Conservation (phyloP, 2,329 filamentous ascomycete species). For the Penicillium palitans region DNA sequence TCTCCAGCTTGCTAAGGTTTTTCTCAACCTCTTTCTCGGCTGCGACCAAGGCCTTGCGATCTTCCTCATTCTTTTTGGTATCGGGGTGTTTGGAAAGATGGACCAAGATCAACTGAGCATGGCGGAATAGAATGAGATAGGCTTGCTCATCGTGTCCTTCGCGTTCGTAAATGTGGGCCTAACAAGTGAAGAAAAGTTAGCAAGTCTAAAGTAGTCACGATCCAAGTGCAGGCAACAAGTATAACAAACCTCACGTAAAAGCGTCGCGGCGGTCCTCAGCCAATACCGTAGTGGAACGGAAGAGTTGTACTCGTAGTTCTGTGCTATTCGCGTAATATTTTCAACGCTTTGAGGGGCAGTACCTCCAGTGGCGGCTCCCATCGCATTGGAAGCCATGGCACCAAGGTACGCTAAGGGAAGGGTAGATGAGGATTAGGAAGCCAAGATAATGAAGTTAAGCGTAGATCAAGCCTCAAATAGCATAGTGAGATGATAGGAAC, state of each 20-base stretch:
- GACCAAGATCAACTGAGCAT: slow-evolving; percentile 79
- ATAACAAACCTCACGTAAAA: slow-evolving; percentile 72
- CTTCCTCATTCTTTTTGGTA: slow-evolving; percentile 60
- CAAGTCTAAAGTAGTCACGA: not conserved
- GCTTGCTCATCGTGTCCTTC: slow-evolving; percentile 86
- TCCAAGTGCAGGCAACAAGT: not conserved
- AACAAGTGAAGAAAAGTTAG: not conserved
- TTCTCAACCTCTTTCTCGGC: slow-evolving; percentile 63
- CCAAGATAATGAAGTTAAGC: not conserved
- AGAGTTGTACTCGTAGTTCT: slow-evolving; percentile 77
- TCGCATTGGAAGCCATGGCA: slow-evolving; percentile 28
- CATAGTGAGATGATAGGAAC: slow-evolving; percentile 17
- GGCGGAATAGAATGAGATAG: slow-evolving; percentile 87
- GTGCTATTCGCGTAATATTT: slow-evolving; percentile 73
- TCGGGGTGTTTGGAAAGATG: slow-evolving; percentile 76
- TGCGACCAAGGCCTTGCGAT: slow-evolving; percentile 53
- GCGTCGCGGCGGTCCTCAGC: slow-evolving; percentile 74
- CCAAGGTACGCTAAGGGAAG: not conserved
- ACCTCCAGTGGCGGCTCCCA: slow-evolving; percentile 34
- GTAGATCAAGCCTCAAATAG: slow-evolving; percentile 12
- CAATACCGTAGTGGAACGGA: slow-evolving; percentile 76
- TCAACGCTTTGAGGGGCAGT: slow-evolving; percentile 67
- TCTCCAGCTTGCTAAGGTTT: slow-evolving; percentile 71
- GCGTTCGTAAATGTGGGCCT: slow-evolving; percentile 81
- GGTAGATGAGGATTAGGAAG: not conserved